These are phyloP conservation scores for Colletotrichum salicis DNA, from an alignment of 2,329 filamentous ascomycete species.

Conservation along the genomic window DNA sequence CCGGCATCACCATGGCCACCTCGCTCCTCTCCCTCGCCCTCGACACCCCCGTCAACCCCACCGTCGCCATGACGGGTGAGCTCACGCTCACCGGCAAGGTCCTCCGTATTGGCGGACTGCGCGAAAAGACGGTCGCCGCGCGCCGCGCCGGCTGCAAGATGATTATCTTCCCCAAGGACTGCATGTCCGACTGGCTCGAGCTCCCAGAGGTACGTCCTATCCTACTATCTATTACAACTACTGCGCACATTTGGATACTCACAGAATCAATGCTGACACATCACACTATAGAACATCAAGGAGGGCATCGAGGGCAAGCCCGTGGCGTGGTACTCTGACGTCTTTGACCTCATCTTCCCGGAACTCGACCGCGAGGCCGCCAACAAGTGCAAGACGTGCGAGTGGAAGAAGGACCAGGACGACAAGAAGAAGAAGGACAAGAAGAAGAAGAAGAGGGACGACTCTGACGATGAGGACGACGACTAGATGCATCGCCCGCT, in stretches of 20 bases:
- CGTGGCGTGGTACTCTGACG: constrained; percentile 92
- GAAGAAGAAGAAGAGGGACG: constrained; percentile 34
- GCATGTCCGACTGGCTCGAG: constrained; percentile 96
- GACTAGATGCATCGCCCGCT: constrained; percentile 20
- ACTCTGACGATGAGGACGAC: constrained; percentile 46
- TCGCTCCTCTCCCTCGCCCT: constrained; percentile 87
- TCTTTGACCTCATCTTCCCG: constrained; percentile 92
- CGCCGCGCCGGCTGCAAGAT: constrained; percentile 90
- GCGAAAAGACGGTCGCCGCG: constrained; percentile 97
- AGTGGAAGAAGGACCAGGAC: constrained; percentile 62
- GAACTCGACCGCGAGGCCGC: constrained; percentile 78
- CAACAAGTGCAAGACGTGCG: constrained; percentile 76
- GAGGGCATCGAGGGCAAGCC: constrained; percentile 91
- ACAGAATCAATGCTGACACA: constrained; percentile 7
- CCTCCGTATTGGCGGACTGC: constrained; percentile 88
- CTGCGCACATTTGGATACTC: neutral
- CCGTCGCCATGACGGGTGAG: constrained; percentile 97
- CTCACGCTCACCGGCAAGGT: constrained; percentile 97
- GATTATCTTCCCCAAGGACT: constrained; percentile 95
- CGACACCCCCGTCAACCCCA: constrained; percentile 80
- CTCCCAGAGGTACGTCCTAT: constrained; percentile 84
- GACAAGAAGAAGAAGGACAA: constrained; percentile 43
- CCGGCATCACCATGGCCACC: constrained; percentile 98
- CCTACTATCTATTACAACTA: neutral
- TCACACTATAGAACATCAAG: constrained; percentile 85